Evolutionary conservation across 2,329 filamentous ascomycete species (phyloP), one percentile per base, ranked within the genome.

Genomic region (Byssochlamys sp.): DNA sequence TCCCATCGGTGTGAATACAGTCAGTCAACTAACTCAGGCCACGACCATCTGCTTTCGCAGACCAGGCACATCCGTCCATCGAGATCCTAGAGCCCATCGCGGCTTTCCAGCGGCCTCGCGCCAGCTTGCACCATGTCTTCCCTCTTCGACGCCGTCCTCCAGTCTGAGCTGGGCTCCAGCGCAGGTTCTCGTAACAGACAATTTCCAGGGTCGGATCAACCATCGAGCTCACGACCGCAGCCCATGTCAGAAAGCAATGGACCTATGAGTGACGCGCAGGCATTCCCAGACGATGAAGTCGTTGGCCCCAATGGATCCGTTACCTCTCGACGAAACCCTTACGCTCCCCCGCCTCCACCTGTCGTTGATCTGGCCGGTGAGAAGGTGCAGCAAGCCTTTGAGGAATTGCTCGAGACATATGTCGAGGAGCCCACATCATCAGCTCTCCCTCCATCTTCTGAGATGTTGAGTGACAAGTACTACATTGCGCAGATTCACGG

Each of bases 401-500:
- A 85, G 67, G 79, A 81, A 64, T 81, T 87, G 63, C 73, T 87
- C n/a, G 84, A 86, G 64, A 79, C 77, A 71, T 85, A 76, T 64
- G 73, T 71, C 54, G 82, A 86, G 72, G 82, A 85, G 28, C 78
- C 78, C 1, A 74, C 79, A 1, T 78, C 80, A 1, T 83, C 82
- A 6, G 78, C 75, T 7, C 74, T 78, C 10, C 73, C 75, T 5
- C 81, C 82, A 1, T 78, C 80, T 2, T 81, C 81, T 10, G 80
- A 82, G 52, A 76, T 80, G 11, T 79, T 81, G 27, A 78, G 74
- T 58, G 80, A 85, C 70, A 84, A 84, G 67, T 87, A 86, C 73
- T 87, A 87, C 68, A 78, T 87, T 62, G 82, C 83, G 28, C 84
- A 87, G 66, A 84, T 87, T 59, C 79, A 84, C 63, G 84, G 84